Percentiles rank a stretch among this genome's conserved stretches.
phyloP scores from a whole-genome alignment of 1,284 basidiomycete genomes.

The Microbotryum lychnidis-dioicae region DNA sequence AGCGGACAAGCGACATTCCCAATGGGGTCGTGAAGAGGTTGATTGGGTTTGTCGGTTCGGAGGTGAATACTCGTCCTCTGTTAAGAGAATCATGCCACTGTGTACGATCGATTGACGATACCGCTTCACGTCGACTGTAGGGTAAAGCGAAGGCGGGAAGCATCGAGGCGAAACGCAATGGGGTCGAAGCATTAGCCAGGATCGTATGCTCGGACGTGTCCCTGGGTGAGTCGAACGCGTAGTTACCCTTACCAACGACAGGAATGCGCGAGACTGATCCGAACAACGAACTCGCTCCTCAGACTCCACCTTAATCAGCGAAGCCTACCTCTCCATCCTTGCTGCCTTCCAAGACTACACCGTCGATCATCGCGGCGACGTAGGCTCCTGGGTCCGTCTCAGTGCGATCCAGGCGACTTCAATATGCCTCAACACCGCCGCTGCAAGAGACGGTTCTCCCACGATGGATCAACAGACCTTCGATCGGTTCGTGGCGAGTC shows the following conservation, averaged over 20 bases:
- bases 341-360: slow-evolving; percentile 78
- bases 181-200: slow-evolving; percentile 27
- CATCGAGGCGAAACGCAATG: slow-evolving; percentile 33
- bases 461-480: slow-evolving; percentile 5
- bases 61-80: slow-evolving; percentile 10
- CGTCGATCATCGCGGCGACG: slow-evolving; percentile 87
- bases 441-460: background rate
- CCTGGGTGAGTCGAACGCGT: no score
- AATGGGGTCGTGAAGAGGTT: slow-evolving; percentile 10
- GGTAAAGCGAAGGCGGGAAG: slow-evolving; percentile 10
- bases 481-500: slow-evolving; percentile 44
- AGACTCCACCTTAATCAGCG: background rate
- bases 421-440: slow-evolving; percentile 46
- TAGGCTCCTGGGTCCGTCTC: slow-evolving; percentile 93
- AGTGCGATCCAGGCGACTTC: slow-evolving; percentile 23
- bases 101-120: background rate
- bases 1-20: no score
- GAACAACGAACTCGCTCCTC: background rate
- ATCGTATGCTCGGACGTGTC: background rate
- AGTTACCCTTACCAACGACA: no score
- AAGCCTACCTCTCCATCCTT: slow-evolving; percentile 34
- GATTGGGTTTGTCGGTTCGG: slow-evolving; percentile 5
- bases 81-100: background rate
- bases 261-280: background rate
- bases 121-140: slow-evolving; percentile 6